Evolutionary conservation across 164 flowering plant species (phyloP).

Genomic region (Sedum album): DNA sequence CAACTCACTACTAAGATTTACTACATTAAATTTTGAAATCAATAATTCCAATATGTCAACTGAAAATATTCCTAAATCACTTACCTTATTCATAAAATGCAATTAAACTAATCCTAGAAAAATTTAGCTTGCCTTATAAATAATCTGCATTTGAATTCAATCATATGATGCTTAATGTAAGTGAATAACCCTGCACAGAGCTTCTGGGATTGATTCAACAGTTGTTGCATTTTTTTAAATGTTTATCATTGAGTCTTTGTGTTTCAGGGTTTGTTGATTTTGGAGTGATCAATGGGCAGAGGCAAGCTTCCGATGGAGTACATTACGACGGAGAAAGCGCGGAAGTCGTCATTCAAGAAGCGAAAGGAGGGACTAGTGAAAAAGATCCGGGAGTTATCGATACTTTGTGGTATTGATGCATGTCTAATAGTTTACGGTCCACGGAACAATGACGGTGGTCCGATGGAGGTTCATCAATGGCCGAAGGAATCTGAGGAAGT

Average conservation of each 20-base stretch:
- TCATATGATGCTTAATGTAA: not conserved
- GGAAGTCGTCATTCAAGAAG: constrained; percentile 5
- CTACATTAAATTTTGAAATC: not conserved
- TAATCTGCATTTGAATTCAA: not conserved
- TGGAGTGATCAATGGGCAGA: not conserved
- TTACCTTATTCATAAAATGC: not conserved
- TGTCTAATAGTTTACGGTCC: not conserved
- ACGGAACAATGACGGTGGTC: not conserved
- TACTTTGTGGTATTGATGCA: not conserved
- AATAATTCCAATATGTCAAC: not conserved
- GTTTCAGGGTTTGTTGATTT: not conserved
- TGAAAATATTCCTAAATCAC: constrained; percentile 1
- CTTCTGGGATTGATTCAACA: not conserved
- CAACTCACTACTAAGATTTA: not conserved
- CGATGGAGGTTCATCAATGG: not conserved
- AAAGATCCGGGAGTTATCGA: not conserved
- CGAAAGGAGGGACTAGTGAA: not conserved
- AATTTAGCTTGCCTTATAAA: not conserved
- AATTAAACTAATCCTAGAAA: not conserved
- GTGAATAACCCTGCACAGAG: not conserved
- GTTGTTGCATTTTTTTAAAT: not conserved
- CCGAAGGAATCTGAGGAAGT: not conserved
- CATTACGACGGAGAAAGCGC: constrained; percentile 4
- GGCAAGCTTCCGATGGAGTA: constrained; percentile 1
- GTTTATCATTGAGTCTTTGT: not conserved